A percentile compares a stretch with the other conserved stretches of the same genome.
Conservation (phyloP, 2,329 filamentous ascomycete genomes). For the Nectriaceae sp. region DNA sequence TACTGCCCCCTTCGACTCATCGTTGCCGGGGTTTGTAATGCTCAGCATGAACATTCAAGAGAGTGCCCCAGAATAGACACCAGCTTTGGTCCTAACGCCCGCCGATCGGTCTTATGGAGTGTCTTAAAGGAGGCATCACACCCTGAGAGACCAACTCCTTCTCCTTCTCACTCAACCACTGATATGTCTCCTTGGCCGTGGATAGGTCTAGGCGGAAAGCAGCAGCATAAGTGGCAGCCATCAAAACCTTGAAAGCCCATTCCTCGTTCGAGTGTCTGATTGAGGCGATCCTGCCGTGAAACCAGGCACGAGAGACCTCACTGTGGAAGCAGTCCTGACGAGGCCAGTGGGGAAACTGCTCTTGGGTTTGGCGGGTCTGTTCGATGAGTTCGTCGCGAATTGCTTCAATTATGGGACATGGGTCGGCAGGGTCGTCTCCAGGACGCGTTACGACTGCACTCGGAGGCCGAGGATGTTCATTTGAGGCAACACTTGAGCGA, state of each 20-base stretch:
- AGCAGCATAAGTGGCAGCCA: background rate
- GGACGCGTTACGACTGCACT: no score
- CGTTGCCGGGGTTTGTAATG: no score
- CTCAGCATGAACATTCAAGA: no score
- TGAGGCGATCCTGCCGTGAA: background rate
- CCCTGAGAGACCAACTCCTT: background rate
- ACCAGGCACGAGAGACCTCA: slow-evolving; percentile 6
- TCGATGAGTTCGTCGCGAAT: background rate
- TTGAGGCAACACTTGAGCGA: background rate
- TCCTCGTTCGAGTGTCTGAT: background rate
- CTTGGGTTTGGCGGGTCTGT: slow-evolving; percentile 9
- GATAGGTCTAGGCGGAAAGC: background rate
- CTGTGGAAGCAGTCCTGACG: slow-evolving; percentile 4
- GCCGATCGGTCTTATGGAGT: no score
- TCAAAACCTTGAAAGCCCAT: background rate
- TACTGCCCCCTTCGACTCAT: no score
- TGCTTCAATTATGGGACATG: background rate
- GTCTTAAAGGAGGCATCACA: background rate
- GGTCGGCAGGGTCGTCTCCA: no score
- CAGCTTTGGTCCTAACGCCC: no score
- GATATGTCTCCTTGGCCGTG: background rate
- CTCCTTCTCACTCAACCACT: background rate
- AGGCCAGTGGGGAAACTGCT: slow-evolving; percentile 14
- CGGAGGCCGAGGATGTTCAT: no score
- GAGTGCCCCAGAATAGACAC: no score